These are phyloP conservation scores for Aspergillus thermomutatus DNA, from an alignment of 2,329 filamentous ascomycete species.

Conservation along the genomic window DNA sequence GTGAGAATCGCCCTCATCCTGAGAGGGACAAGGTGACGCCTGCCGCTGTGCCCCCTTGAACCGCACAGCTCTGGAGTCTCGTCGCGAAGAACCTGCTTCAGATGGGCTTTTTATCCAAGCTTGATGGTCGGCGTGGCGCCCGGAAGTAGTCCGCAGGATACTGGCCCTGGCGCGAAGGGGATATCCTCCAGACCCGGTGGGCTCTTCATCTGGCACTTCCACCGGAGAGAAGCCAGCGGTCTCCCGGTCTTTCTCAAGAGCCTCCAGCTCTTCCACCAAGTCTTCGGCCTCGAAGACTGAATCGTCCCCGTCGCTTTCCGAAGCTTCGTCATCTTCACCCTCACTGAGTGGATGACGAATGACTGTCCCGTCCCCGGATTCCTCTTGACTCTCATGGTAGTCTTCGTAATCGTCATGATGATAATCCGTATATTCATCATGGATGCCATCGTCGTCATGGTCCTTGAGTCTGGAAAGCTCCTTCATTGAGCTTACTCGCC, in stretches of 20 bases:
- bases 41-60: conserved; percentile 24
- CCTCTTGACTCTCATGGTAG: conserved; percentile 24
- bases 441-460: conserved; percentile 28
- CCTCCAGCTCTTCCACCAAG: conserved; percentile 44
- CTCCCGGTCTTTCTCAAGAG: conserved; percentile 43
- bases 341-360: conserved; percentile 33
- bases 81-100: conserved; percentile 21
- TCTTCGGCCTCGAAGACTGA: conserved; percentile 36
- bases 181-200: conserved; percentile 3
- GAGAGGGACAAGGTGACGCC: conserved; percentile 4
- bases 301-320: conserved; percentile 28
- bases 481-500: conserved; percentile 15
- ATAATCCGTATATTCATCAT: conserved; percentile 25
- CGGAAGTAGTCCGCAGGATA: conserved; percentile 1
- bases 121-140: conserved; percentile 6
- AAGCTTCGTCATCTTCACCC: conserved; percentile 22
- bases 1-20: conserved; percentile 8
- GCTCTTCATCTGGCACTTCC: conserved; percentile 15
- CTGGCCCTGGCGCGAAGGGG: conserved; percentile 12
- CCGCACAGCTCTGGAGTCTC: conserved; percentile 32
- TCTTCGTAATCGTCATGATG: conserved; percentile 24
- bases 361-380: conserved; percentile 34
- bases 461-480: conserved; percentile 26
- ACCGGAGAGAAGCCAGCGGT: conserved; percentile 21
- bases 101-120: conserved; percentile 15